Evolutionary conservation across 2,329 filamentous ascomycete genomes (phyloP), one percentile per base, ranked within the genome.

Genomic region (Aspergillus versicolor): DNA sequence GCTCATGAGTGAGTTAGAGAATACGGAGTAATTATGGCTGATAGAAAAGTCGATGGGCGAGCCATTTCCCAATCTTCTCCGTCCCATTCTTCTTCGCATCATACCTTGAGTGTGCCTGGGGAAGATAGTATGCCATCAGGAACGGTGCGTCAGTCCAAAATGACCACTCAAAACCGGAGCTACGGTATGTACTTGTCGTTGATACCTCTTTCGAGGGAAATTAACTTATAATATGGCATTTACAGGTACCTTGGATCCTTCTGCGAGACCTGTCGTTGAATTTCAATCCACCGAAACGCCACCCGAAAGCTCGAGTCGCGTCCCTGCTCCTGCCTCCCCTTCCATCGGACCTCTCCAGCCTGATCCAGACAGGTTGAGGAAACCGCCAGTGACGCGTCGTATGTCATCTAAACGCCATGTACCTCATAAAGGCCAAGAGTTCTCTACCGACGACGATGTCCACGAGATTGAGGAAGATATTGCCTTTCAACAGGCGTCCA

Each of bases 371-470:
- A 74, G 82, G 62, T 81, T 86, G 13, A 87, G 85, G 71, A 95
- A 93, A 72, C 91, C 91, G 17, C 77, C 83, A 11, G 84, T 93
- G 73, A 73, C 84, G 57, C 88, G 91, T 64, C 87, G 91, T 60
- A 81, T 87, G 57, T 93, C 91, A 1, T 91, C 91, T 22, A 90
- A 84, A 60, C 74, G 78, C 51, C 81, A 85, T 67, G 86, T 86
- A 41, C 92, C 91, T 3, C 86, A 93, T 70, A 88, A 91, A 53
- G 90, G 92, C 30, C 89, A 90, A 61, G 82, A 93, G 59, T 97
- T 96, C 76, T 97, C 92, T 0, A 91, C 91, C 47, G 92, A 97
- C 70, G 93, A 97, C 72, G 92, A 91, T 68, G 80, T 87, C 22
- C 82, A 86, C 62, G 93, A 97, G 73, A 86, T 96, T 19, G 87